Base-by-base conservation (phyloP, 1,284 basidiomycete genomes). In the Wolfiporia cocos region DNA sequence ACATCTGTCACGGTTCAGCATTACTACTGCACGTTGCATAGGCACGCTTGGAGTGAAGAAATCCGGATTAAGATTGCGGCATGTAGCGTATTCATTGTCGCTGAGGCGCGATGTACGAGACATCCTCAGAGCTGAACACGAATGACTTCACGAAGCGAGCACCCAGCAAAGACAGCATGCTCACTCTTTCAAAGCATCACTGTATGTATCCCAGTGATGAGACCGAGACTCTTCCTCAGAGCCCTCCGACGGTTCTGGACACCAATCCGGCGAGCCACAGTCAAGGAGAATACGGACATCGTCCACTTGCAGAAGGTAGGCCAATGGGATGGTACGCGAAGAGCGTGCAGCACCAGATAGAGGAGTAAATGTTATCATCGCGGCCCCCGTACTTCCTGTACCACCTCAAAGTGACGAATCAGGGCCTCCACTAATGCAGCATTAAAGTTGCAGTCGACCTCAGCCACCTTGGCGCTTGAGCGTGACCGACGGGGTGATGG, bases 231-330 rank as follows among this genome's bases (percentile, higher is more conserved):
- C 62, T 21, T 51, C 65, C 28, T 65, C 59, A 20, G 58, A 47
- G 22, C 52, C 63, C 15, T 50, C 70, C 55, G 63, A 61, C 58
- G 72, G 81, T 59, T 76, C 85, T 50, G 71, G 91, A 56, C 65
- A 80, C 92, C 76, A 96, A 68, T 86, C 91, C 42, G 83, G 78
- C n/a, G 81, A 85, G 9, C 95, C 95, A 63, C 95, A 92, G 68
- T 99, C 96, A 43, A 99, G 75, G 24, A 99, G 76, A 54, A 99
- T 92, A 41, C 83, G 78, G 20, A 96, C 86, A 65, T 95, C 91
- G 70, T 99, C 96, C 44, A 99, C 81, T 61, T 98, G 87, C 18
- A 99, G 76, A 31, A 98, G 71, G 64, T 97, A 98, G 15, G 80
- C 76, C 26, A 91, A 68, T 2, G 87, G 86, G 9, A 71, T 71